These are phyloP conservation scores for Penicillium longicatenatum DNA, from an alignment of 495 filamentous ascomycete genomes.

Conservation along the genomic window DNA sequence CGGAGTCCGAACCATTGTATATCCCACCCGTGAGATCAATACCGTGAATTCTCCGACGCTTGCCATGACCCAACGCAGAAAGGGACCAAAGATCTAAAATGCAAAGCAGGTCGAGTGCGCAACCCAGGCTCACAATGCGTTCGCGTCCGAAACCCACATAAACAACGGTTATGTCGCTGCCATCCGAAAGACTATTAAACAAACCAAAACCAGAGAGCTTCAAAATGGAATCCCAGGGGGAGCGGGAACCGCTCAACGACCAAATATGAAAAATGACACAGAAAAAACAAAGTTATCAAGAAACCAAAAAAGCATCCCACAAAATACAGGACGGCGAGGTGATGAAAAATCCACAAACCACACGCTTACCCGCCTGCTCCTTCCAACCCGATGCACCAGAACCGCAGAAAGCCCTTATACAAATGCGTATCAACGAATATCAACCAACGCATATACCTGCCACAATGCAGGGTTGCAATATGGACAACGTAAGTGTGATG, in stretches of 20 bases:
- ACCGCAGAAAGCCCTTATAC: slow-evolving; percentile 53
- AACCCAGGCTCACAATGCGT: slow-evolving; percentile 30
- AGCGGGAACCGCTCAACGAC: slow-evolving; percentile 31
- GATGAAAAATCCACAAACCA: slow-evolving; percentile 37
- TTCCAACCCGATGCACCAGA: slow-evolving; percentile 54
- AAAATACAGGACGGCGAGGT: slow-evolving; percentile 35
- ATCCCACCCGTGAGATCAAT: slow-evolving; percentile 50
- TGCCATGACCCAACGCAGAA: slow-evolving; percentile 47
- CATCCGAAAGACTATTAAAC: slow-evolving; percentile 29
- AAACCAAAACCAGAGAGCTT: slow-evolving; percentile 35
- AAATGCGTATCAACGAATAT: slow-evolving; percentile 60
- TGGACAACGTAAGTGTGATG: slow-evolving; percentile 39
- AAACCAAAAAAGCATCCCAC: slow-evolving; percentile 23
- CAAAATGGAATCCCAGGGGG: slow-evolving; percentile 38
- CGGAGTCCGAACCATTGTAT: slow-evolving; percentile 48
- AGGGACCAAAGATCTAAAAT: slow-evolving; percentile 51
- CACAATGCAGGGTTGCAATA: slow-evolving; percentile 40
- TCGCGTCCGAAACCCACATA: slow-evolving; percentile 28
- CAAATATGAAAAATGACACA: slow-evolving; percentile 30
- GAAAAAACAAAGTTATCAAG: slow-evolving; percentile 36
- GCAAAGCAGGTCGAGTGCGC: slow-evolving; percentile 38
- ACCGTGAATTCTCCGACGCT: slow-evolving; percentile 51
- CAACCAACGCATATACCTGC: slow-evolving; percentile 62
- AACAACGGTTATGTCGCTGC: slow-evolving; percentile 29
- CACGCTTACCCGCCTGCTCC: slow-evolving; percentile 51